Conservation (phyloP, 306 rosid species). For the Vigna reflexopilosa region DNA sequence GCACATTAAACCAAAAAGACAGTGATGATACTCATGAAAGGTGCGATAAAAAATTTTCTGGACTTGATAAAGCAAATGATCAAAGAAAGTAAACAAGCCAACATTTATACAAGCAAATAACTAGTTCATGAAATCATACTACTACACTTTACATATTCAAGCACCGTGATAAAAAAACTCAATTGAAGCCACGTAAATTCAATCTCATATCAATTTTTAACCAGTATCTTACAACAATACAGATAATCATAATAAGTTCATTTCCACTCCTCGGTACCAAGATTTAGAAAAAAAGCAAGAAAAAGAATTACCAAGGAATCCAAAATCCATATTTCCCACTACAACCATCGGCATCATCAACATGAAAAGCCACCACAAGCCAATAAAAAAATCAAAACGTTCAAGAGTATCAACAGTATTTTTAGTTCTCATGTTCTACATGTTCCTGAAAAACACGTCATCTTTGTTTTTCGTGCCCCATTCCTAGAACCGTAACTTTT, state of each 20-base stretch:
- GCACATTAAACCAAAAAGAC: neutral
- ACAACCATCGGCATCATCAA: conserved; percentile 14
- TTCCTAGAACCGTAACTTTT: neutral
- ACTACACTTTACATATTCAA: conserved; percentile 17
- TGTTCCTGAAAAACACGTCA: neutral
- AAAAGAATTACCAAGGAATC: neutral
- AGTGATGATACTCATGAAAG: neutral
- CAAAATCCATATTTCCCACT: conserved; percentile 9
- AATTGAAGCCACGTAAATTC: neutral
- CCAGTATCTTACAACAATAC: conserved; percentile 2
- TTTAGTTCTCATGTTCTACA: neutral
- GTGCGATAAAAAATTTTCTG: conserved; percentile 5
- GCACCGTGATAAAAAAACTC: neutral
- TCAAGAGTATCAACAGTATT: neutral
- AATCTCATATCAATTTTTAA: neutral
- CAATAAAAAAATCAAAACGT: conserved; percentile 8
- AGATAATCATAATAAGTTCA: conserved; percentile 7
- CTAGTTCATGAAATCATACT: neutral
- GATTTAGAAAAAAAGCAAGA: neutral
- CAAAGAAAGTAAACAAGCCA: conserved; percentile 11
- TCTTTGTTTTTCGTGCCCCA: neutral
- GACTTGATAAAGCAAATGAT: conserved; percentile 10
- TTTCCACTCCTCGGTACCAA: neutral
- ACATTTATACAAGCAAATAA: neutral
- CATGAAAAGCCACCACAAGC: conserved; percentile 13